These are phyloP conservation scores for Phlyctochytrium planicorne DNA, from an alignment of 192 early-diverging fungal genomes.

Conservation along the genomic window DNA sequence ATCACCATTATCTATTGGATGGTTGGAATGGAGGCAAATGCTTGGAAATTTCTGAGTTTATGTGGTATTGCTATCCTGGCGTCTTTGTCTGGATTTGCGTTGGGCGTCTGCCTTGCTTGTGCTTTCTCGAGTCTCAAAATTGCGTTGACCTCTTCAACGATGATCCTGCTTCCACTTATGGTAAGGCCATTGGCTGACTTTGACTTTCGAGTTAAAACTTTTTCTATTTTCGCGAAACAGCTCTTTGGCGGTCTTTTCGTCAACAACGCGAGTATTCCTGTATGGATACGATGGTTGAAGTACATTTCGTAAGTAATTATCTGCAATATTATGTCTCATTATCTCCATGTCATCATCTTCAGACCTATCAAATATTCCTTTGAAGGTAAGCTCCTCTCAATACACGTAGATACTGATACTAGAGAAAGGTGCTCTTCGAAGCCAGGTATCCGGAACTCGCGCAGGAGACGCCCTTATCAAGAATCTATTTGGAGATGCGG, in stretches of 20 bases:
- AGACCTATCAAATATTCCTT: conserved; percentile 62
- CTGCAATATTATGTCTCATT: neutral
- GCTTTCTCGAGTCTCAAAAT: conserved; percentile 41
- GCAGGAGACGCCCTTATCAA: conserved; percentile 17
- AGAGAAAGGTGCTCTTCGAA: conserved; percentile 42
- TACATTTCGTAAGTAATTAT: conserved; percentile 14
- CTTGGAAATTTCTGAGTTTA: conserved; percentile 30
- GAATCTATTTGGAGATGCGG: conserved; percentile 22
- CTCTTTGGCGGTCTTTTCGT: conserved; percentile 55
- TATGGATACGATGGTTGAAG: conserved; percentile 46
- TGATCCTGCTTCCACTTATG: conserved; percentile 54
- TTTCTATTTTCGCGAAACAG: conserved; percentile 13
- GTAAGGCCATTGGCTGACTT: conserved; percentile 21
- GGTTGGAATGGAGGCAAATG: conserved; percentile 48
- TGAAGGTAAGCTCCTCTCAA: too few species aligned
- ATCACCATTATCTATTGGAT: conserved; percentile 47
- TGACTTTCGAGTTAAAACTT: neutral
- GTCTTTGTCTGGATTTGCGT: conserved; percentile 46
- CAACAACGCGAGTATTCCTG: conserved; percentile 56
- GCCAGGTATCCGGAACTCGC: conserved; percentile 43
- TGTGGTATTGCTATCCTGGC: conserved; percentile 7
- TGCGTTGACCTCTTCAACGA: conserved; percentile 44
- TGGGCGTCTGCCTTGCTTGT: conserved; percentile 52
- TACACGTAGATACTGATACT: too few species aligned
- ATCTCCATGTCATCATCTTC: neutral